A percentile compares a stretch with the other conserved stretches of the same genome.
These are phyloP conservation scores for Paracoccidioides lutzii DNA, from an alignment of 2,329 filamentous ascomycete species.

Conservation along the genomic window DNA sequence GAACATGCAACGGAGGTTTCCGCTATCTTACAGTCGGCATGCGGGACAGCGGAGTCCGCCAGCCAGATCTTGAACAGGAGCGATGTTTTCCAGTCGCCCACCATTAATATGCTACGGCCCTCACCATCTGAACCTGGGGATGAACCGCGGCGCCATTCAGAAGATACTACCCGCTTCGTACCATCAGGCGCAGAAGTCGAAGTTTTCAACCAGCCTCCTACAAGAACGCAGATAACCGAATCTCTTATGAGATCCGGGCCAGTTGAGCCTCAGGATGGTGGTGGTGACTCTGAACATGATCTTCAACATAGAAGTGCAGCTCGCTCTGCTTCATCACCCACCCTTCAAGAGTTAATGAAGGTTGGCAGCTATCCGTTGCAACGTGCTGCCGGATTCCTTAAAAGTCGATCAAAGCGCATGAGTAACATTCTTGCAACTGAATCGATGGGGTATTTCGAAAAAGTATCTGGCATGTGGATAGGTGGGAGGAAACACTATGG, in stretches of 20 bases:
- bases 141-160: conserved; percentile 19
- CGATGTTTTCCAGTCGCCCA: conserved; percentile 75
- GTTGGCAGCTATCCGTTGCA: conserved; percentile 66
- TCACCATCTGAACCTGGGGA: conserved; percentile 19
- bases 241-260: neutral
- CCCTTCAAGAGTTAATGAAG: conserved; percentile 46
- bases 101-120: conserved; percentile 36
- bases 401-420: conserved; percentile 66
- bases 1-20: conserved; percentile 65
- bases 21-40: conserved; percentile 53
- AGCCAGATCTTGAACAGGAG: conserved; percentile 83
- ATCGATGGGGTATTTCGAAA: conserved; percentile 92
- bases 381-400: conserved; percentile 70
- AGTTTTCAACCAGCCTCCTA: conserved; percentile 17
- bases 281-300: conserved; percentile 17
- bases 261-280: conserved; percentile 8
- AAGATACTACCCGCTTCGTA: conserved; percentile 23
- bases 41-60: conserved; percentile 65
- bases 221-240: conserved; percentile 15
- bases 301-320: conserved; percentile 12
- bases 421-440: conserved; percentile 72
- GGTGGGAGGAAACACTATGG: conserved; percentile 83
- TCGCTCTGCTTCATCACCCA: conserved; percentile 32
- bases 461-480: conserved; percentile 94
- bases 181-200: conserved; percentile 16